These are phyloP conservation scores for Colletotrichum magnum DNA, from an alignment of 2,329 filamentous ascomycete species.

Conservation along the genomic window DNA sequence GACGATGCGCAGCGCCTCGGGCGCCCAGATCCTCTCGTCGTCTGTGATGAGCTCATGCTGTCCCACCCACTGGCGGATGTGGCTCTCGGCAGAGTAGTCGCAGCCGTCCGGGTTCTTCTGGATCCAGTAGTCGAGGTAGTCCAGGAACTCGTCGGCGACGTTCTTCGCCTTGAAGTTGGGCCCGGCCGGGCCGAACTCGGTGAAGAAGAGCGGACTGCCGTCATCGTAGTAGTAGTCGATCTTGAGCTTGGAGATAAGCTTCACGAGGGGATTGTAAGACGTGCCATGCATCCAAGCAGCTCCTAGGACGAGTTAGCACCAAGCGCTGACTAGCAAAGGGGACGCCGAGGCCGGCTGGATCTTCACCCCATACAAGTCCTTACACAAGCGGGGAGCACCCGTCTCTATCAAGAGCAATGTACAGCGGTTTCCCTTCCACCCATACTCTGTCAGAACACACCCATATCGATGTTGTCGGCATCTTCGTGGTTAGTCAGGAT, in stretches of 20 bases:
- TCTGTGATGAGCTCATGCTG: slow-evolving; percentile 20
- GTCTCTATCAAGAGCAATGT: slow-evolving; percentile 11
- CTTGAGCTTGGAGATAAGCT: slow-evolving; percentile 8
- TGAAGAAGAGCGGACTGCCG: slow-evolving; percentile 12
- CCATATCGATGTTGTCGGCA: slow-evolving; percentile 12
- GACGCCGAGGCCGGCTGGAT: slow-evolving; percentile 13
- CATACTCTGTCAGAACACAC: background rate
- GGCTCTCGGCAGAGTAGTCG: slow-evolving; percentile 11
- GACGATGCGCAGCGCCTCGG: slow-evolving; percentile 12
- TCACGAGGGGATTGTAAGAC: slow-evolving; percentile 14
- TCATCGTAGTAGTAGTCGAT: slow-evolving; percentile 27
- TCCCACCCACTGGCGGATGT: slow-evolving; percentile 8
- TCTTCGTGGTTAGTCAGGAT: slow-evolving; percentile 49
- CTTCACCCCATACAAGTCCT: slow-evolving; percentile 7
- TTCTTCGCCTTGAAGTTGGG: slow-evolving; percentile 23
- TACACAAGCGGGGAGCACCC: slow-evolving; percentile 10
- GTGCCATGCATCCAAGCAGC: slow-evolving; percentile 27
- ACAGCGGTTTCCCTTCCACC: slow-evolving; percentile 7
- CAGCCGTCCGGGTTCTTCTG: background rate
- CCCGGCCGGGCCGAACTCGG: slow-evolving; percentile 11
- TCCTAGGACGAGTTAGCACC: background rate
- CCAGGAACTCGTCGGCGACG: slow-evolving; percentile 19
- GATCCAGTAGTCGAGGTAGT: slow-evolving; percentile 12
- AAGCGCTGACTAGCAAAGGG: background rate
- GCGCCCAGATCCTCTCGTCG: slow-evolving; percentile 17